These are phyloP conservation scores for Hygrophila difformis DNA, from an alignment of 257 asterid species.

Conservation along the genomic window DNA sequence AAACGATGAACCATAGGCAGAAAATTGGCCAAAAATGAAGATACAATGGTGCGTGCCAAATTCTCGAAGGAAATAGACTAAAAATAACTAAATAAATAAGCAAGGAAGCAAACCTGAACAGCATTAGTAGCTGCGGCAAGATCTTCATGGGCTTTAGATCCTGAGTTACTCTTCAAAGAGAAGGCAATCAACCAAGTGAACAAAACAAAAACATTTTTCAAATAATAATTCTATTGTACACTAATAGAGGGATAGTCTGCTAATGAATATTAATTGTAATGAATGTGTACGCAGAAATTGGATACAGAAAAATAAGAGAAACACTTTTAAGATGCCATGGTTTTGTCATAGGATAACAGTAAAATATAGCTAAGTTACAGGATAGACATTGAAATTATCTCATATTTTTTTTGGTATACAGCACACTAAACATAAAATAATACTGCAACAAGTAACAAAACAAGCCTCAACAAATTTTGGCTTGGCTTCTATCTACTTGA, in stretches of 20 bases:
- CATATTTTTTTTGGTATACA: no score
- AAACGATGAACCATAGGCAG: constrained; percentile 1
- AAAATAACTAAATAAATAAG: background rate
- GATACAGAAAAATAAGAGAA: no score
- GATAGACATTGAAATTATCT: constrained; percentile 1
- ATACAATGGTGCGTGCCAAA: constrained; percentile 2
- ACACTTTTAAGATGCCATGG: no score
- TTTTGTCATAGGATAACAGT: no score
- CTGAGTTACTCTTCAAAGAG: constrained; percentile 74
- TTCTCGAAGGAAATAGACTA: no score
- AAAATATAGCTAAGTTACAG: constrained; percentile 5
- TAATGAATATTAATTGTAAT: no score
- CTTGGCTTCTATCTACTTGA: no score
- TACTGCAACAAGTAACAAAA: constrained; percentile 7
- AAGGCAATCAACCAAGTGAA: constrained; percentile 16
- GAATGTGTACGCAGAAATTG: no score
- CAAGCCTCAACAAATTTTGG: no score
- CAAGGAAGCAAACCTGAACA: constrained; percentile 74
- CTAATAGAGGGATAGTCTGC: no score
- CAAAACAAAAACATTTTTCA: no score
- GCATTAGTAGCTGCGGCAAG: constrained; percentile 97
- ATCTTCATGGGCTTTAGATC: constrained; percentile 94
- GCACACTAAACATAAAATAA: background rate
- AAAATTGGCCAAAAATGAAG: constrained; percentile 11
- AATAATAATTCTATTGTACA: no score